Evolutionary conservation across 495 filamentous ascomycete genomes (phyloP).

Genomic region (Neurospora tetrasperma): DNA sequence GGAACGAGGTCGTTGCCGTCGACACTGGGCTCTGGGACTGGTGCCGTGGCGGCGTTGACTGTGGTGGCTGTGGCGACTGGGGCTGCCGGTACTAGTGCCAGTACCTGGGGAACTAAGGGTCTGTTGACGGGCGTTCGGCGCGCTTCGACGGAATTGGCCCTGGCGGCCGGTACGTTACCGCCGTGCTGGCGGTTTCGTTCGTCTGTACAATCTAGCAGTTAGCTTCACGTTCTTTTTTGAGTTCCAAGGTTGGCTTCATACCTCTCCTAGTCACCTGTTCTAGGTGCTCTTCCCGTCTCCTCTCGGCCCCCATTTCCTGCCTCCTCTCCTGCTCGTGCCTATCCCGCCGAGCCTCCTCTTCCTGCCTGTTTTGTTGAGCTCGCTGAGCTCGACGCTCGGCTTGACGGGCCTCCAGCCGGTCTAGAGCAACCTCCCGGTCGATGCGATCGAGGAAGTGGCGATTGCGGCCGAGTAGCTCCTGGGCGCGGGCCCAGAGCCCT

Average conservation of each 20-base stretch:
- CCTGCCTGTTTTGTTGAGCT: neutral
- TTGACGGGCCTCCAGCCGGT: neutral
- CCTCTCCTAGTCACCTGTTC: neutral
- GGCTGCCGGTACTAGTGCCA: neutral
- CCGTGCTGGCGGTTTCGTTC: neutral
- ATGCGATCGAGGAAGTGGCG: neutral
- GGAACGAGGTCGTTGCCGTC: neutral
- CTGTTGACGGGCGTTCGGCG: neutral
- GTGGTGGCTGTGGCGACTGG: neutral
- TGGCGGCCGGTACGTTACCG: neutral
- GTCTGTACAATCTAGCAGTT: neutral
- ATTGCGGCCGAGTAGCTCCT: neutral
- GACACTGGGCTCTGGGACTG: neutral
- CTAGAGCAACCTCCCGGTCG: neutral
- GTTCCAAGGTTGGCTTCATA: neutral
- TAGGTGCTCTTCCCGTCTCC: neutral
- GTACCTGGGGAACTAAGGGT: neutral
- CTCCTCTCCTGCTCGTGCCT: neutral
- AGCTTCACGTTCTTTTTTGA: neutral
- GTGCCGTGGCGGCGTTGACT: neutral
- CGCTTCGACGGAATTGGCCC: neutral
- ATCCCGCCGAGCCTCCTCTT: neutral
- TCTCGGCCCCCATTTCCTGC: neutral
- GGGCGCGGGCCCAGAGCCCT: neutral
- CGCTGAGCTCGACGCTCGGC: neutral